These are phyloP conservation scores for Trichoderma asperellum DNA, from an alignment of 2,329 filamentous ascomycete genomes.

Conservation along the genomic window DNA sequence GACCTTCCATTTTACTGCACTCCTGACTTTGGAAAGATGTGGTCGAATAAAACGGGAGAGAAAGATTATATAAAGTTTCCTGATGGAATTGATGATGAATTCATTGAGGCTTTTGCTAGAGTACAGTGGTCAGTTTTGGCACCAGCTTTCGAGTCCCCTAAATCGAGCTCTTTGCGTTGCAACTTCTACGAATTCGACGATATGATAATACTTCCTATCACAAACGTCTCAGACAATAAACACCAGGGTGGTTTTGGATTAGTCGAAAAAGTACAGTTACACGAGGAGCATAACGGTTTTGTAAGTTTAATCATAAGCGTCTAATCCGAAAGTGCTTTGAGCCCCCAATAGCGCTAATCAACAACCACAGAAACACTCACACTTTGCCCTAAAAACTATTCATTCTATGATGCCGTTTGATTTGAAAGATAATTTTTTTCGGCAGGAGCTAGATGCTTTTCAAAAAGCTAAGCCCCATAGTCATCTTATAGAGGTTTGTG, in stretches of 20 bases:
- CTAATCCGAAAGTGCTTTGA: background rate
- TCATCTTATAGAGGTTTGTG: background rate
- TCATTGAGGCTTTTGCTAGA: background rate
- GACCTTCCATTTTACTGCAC: background rate
- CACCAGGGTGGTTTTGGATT: background rate
- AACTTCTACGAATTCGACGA: background rate
- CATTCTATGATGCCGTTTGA: background rate
- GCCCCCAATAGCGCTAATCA: background rate
- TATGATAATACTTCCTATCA: background rate
- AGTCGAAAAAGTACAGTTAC: background rate
- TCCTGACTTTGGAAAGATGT: background rate
- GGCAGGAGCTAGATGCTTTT: background rate
- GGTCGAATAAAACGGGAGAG: background rate
- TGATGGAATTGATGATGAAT: background rate
- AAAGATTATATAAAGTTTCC: background rate
- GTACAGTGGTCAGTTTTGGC: background rate
- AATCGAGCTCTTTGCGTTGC: background rate
- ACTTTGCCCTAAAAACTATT: constrained; percentile 6
- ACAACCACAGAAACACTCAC: background rate
- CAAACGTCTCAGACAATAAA: background rate
- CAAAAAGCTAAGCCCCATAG: background rate
- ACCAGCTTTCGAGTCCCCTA: background rate
- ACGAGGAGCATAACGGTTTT: background rate
- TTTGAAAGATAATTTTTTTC: background rate
- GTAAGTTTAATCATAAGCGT: background rate